Base-by-base conservation (phyloP, 495 filamentous ascomycete genomes). In the Bacidia gigantensis region DNA sequence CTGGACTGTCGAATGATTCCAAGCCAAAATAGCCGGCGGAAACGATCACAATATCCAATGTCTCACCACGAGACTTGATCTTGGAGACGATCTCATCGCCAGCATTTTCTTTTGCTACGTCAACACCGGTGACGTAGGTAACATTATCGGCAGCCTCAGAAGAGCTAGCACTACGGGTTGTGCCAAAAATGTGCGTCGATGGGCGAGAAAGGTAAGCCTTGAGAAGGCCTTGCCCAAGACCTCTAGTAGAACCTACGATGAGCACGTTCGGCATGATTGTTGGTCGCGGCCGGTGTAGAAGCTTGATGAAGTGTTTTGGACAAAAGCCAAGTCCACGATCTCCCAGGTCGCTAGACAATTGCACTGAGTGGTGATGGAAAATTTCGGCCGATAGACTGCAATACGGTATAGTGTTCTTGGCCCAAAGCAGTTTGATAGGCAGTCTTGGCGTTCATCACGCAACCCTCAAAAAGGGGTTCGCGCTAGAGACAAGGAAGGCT, bases 21-120 rank as follows among this genome's bases (percentile, higher is more conserved):
- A 71, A 76, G 44, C 69, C 76, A 58, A 87, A 86, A 61, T 81
- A 82, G 12, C 81, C 81, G 0, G 83, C 82, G 2, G 74, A 77
- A 61, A 86, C 78, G 49, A 86, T 77, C 57, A 77, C 73, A 0
- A 74, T 66, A 41, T 79, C 78, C 18, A 84, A 62, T 44, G 65
- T 69, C 22, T 63, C 59, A 1, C 65, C 64, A 25, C 67, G 54
- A 5, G 64, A 61, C 29, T 54, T 52, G 17, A 82, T 63, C 46
- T 71, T 68, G 3, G 63, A 63, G 20, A 68, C 62, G 24, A 82
- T 56, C 32, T 60, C 71, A 32, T 68, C 63, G 29, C 81, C 82
- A 14, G 79, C 78, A 11, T 74, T 73, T 14, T 72, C 67, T 50
- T 80, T 71, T 20, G 66, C 65, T 35, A 83, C 58, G 60, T 83